Percentiles rank a stretch among this genome's conserved stretches.
phyloP scores from a whole-genome alignment of 202 grass and related monocot genomes.

The Brachypodium distachyon region DNA sequence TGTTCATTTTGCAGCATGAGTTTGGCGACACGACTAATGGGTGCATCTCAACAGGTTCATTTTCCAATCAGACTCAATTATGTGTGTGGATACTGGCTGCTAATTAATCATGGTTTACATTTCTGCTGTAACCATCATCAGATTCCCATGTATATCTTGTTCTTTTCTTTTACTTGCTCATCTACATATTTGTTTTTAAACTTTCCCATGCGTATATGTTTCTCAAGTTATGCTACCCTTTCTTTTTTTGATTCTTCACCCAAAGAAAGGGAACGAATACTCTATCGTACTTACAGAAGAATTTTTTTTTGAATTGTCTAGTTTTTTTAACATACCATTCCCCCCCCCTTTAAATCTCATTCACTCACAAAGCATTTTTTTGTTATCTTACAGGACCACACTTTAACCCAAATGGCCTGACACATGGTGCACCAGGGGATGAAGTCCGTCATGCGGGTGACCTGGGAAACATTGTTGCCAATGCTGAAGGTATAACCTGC shows the following conservation, averaged over 20 bases:
- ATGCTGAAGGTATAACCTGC: constrained; percentile 51
- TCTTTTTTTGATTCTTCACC: not conserved
- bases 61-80: not conserved
- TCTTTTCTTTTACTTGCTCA: no score
- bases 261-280: not conserved
- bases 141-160: not conserved
- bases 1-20: constrained; percentile 63
- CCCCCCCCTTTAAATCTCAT: not conserved
- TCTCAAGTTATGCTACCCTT: not conserved
- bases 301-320: not conserved
- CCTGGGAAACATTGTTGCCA: constrained; percentile 89
- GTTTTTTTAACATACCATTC: not conserved
- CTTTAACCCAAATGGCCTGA: constrained; percentile 78
- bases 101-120: not conserved
- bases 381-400: constrained; percentile 61
- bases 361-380: not conserved
- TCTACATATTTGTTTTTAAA: no score
- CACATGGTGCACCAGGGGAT: constrained; percentile 90
- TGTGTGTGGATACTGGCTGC: not conserved
- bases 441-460: constrained; percentile 97
- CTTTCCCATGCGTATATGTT: not conserved
- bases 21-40: constrained; percentile 94
- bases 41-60: constrained; percentile 91
- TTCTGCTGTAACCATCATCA: not conserved
- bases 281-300: not conserved